Percentiles rank a stretch among this genome's conserved stretches.
These are phyloP conservation scores for Durio zibethinus DNA, from an alignment of 345 rosid genomes.

Conservation along the genomic window DNA sequence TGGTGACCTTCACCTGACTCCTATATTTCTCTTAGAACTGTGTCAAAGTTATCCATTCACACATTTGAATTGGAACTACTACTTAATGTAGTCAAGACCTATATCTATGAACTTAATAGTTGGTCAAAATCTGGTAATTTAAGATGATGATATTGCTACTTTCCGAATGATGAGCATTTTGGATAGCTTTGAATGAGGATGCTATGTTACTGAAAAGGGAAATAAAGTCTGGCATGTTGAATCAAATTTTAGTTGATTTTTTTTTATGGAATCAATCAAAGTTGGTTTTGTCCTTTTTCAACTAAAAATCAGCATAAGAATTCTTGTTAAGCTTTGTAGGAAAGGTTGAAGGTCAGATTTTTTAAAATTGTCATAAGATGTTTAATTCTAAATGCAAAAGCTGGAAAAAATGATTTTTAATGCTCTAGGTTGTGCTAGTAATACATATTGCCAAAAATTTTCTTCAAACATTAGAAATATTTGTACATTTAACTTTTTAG, in stretches of 20 bases:
- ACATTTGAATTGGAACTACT: background rate
- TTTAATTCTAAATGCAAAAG: conserved; percentile 7
- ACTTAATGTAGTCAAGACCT: background rate
- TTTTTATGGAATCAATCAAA: background rate
- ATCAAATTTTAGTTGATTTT: background rate
- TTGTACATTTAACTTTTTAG: background rate
- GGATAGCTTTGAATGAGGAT: background rate
- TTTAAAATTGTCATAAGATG: background rate
- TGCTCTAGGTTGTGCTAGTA: background rate
- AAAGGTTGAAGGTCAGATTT: background rate
- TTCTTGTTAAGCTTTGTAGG: background rate
- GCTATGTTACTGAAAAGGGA: background rate
- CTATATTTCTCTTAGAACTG: background rate
- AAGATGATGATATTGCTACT: background rate
- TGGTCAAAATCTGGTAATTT: background rate
- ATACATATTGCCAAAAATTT: background rate
- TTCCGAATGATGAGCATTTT: background rate
- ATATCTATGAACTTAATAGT: background rate
- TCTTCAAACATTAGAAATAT: background rate
- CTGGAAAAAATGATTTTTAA: background rate
- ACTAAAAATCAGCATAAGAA: background rate
- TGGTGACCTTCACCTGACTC: background rate
- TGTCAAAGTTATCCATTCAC: background rate
- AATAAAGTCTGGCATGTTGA: background rate
- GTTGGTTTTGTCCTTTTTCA: background rate